A percentile compares a stretch with the other conserved stretches of the same genome.
Conservation (phyloP, 2,329 filamentous ascomycete species). For the Sporothrix humicola region DNA sequence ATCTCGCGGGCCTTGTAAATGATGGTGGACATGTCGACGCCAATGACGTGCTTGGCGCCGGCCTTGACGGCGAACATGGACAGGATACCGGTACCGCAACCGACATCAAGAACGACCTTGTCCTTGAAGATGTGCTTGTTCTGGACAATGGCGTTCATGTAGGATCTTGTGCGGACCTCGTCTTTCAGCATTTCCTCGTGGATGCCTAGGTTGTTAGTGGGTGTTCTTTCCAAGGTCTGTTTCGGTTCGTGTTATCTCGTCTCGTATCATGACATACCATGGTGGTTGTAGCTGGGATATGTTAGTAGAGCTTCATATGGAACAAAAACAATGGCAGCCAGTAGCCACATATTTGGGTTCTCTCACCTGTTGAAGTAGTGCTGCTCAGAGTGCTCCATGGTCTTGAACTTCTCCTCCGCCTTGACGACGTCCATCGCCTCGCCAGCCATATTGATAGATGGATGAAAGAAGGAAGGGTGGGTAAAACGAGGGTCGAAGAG, state of each 20-base stretch:
- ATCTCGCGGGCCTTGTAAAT: conserved; percentile 98
- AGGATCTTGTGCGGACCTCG: conserved; percentile 93
- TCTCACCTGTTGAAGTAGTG: conserved; percentile 97
- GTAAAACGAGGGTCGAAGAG: background rate
- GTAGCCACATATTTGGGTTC: background rate
- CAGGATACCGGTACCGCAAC: conserved; percentile 95
- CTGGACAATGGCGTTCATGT: conserved; percentile 96
- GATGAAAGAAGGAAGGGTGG: background rate
- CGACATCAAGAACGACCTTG: conserved; percentile 93
- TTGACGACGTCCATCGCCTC: conserved; percentile 64
- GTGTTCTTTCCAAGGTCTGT: background rate
- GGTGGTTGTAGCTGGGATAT: conserved; percentile 84
- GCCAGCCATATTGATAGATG: background rate
- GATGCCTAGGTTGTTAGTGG: conserved; percentile 65
- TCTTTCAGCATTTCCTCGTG: conserved; percentile 99
- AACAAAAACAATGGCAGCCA: background rate
- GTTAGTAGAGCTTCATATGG: conserved; percentile 29
- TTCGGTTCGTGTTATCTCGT: conserved; percentile 6
- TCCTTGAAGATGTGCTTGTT: conserved; percentile 94
- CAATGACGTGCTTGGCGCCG: conserved; percentile 97
- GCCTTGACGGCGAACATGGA: conserved; percentile 99
- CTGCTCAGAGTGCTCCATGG: conserved; percentile 91
- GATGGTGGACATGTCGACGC: conserved; percentile 99
- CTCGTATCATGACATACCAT: conserved; percentile 66
- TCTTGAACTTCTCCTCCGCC: conserved; percentile 68